These are phyloP conservation scores for Diatrype stigma DNA, from an alignment of 2,329 filamentous ascomycete genomes.

Conservation along the genomic window DNA sequence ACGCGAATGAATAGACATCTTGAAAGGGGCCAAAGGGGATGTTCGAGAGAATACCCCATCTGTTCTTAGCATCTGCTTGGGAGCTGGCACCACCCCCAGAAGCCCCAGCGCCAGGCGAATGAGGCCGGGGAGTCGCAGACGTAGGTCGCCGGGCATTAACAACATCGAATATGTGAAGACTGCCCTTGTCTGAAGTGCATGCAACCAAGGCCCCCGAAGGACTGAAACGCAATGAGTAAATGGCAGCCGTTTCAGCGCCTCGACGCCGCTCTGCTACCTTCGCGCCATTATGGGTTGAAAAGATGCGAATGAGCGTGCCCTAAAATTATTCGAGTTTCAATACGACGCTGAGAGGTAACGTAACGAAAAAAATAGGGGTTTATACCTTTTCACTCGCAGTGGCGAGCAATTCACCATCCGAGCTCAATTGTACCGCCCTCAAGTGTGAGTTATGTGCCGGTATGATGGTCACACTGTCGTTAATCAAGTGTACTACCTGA, in stretches of 20 bases:
- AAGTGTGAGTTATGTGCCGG: constrained; percentile 81
- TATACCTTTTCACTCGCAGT: constrained; percentile 78
- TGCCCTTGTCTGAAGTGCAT: constrained; percentile 94
- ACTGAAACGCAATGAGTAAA: constrained; percentile 85
- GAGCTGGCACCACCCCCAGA: constrained; percentile 13
- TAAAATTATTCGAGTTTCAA: constrained; percentile 24
- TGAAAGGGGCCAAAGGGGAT: constrained; percentile 87
- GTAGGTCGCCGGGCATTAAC: constrained; percentile 46
- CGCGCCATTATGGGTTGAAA: constrained; percentile 73
- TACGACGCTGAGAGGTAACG: background rate
- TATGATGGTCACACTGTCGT: constrained; percentile 85
- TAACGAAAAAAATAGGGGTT: constrained; percentile 4
- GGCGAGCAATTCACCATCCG: constrained; percentile 75
- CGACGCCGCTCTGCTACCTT: constrained; percentile 80
- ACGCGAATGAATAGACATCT: constrained; percentile 82
- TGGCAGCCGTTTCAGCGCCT: constrained; percentile 80
- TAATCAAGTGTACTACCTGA: constrained; percentile 75
- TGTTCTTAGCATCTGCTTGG: constrained; percentile 56
- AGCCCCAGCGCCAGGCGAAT: constrained; percentile 13
- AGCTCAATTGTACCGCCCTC: constrained; percentile 73
- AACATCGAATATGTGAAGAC: constrained; percentile 89
- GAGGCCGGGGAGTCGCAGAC: constrained; percentile 9
- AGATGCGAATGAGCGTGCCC: constrained; percentile 86
- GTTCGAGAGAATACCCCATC: constrained; percentile 82
- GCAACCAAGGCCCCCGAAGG: constrained; percentile 76